A percentile compares a stretch with the other conserved stretches of the same genome.
These are phyloP conservation scores for Pestalotiopsis sp. DNA, from an alignment of 2,329 filamentous ascomycete genomes.

Conservation along the genomic window DNA sequence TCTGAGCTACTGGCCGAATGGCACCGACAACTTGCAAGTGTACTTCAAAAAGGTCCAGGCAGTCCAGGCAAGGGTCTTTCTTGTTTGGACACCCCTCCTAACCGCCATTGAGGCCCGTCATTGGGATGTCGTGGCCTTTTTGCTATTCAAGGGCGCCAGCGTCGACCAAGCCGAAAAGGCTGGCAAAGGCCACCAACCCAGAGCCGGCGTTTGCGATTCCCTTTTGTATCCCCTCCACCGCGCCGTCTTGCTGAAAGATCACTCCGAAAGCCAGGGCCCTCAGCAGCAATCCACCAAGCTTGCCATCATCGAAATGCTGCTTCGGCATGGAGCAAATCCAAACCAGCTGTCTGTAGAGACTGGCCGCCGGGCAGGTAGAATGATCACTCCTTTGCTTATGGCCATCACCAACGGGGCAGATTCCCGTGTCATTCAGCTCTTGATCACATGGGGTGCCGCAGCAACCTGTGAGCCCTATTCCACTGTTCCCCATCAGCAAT, in stretches of 20 bases:
- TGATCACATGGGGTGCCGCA: neutral
- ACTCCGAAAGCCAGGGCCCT: neutral
- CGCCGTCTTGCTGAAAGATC: neutral
- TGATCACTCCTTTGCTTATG: neutral
- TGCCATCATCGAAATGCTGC: neutral
- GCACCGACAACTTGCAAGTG: neutral
- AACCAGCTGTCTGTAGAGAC: neutral
- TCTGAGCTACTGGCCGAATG: neutral
- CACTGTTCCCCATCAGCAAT: neutral
- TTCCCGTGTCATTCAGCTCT: neutral
- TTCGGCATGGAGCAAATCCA: neutral
- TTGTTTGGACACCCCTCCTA: slow-evolving; percentile 1
- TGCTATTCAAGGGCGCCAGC: neutral
- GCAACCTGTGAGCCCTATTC: neutral
- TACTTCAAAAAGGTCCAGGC: neutral
- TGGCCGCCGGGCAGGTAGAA: neutral
- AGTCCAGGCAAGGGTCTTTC: neutral
- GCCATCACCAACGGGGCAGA: slow-evolving; percentile 4
- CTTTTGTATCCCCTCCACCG: slow-evolving; percentile 2
- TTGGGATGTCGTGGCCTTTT: neutral
- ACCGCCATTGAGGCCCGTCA: slow-evolving; percentile 1
- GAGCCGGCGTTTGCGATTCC: neutral
- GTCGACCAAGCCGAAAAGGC: neutral
- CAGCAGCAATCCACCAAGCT: neutral
- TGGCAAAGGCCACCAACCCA: neutral